Percentiles rank a stretch among this genome's conserved stretches.
Evolutionary conservation across 495 filamentous ascomycete species (phyloP).

Genomic region (Penicillium taxi): DNA sequence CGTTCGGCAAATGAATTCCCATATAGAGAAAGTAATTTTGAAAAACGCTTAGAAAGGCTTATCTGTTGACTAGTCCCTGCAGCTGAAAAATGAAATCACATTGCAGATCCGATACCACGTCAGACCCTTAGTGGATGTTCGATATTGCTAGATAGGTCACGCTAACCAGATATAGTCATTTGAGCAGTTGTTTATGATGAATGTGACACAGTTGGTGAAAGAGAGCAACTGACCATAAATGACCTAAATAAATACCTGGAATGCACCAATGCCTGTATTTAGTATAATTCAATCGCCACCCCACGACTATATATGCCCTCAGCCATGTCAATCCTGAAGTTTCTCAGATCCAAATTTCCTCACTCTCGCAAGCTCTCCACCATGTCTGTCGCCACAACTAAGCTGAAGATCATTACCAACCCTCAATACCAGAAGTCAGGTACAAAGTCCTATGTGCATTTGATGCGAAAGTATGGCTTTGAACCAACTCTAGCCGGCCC

Average conservation of each 20-base stretch:
- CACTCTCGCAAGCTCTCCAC: constrained; percentile 11
- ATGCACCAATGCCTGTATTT: too few species aligned
- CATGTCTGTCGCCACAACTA: constrained; percentile 31
- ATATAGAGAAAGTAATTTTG: constrained; percentile 17
- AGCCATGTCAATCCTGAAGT: constrained; percentile 11
- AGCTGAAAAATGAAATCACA: constrained; percentile 6
- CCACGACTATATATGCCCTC: background rate
- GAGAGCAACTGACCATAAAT: constrained; percentile 9
- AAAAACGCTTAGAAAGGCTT: too few species aligned
- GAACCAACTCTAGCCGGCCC: constrained; percentile 61
- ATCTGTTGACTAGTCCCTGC: constrained; percentile 13
- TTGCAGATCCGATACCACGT: constrained; percentile 18
- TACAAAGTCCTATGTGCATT: constrained; percentile 63
- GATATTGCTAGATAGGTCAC: too few species aligned
- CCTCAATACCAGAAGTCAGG: constrained; percentile 56
- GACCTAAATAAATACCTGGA: too few species aligned
- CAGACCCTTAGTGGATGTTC: too few species aligned
- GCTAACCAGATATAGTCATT: too few species aligned
- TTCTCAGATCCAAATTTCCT: constrained; percentile 9
- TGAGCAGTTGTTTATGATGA: constrained; percentile 17
- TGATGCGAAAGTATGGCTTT: constrained; percentile 64
- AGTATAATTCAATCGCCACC: too few species aligned
- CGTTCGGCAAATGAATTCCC: constrained; percentile 19
- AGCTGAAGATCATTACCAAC: constrained; percentile 48
- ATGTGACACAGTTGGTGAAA: background rate